Conservation (phyloP, 1,139 yeast species). For the Lodderomyces elongisporus region DNA sequence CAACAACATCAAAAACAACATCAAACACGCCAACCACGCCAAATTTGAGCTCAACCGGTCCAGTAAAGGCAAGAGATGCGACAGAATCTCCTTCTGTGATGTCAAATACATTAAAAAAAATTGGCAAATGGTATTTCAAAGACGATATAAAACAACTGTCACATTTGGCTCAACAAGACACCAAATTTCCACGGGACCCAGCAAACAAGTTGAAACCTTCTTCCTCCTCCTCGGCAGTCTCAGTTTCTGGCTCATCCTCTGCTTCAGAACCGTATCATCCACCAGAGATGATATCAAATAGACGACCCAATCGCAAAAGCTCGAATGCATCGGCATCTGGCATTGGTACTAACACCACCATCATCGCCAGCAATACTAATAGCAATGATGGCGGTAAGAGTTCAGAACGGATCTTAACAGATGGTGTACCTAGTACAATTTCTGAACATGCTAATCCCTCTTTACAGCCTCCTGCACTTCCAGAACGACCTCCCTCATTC, state of each 20-base stretch:
- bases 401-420: no score
- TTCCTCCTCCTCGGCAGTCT: no score
- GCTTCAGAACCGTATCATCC: slow-evolving; percentile 33
- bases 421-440: no score
- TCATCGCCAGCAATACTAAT: no score
- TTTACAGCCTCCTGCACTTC: no score
- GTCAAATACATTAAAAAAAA: slow-evolving; percentile 44
- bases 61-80: slow-evolving; percentile 1
- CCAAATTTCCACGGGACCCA: no score
- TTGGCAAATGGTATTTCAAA: slow-evolving; percentile 67
- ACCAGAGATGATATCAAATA: slow-evolving; percentile 62
- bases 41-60: no score
- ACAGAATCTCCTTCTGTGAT: slow-evolving; percentile 12
- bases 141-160: slow-evolving; percentile 23
- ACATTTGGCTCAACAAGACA: not conserved
- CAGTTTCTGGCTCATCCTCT: slow-evolving; percentile 9
- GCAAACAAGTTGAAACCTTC: no score
- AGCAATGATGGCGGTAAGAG: no score
- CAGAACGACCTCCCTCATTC: slow-evolving; percentile 12
- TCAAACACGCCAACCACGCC: not conserved
- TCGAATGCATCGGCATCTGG: no score
- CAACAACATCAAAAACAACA: slow-evolving; percentile 2
- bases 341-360: no score
- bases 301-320: slow-evolving; percentile 38
- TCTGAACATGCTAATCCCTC: no score